phyloP scores from a whole-genome alignment of 1,284 basidiomycete species.

The Chondrostereum purpureum region DNA sequence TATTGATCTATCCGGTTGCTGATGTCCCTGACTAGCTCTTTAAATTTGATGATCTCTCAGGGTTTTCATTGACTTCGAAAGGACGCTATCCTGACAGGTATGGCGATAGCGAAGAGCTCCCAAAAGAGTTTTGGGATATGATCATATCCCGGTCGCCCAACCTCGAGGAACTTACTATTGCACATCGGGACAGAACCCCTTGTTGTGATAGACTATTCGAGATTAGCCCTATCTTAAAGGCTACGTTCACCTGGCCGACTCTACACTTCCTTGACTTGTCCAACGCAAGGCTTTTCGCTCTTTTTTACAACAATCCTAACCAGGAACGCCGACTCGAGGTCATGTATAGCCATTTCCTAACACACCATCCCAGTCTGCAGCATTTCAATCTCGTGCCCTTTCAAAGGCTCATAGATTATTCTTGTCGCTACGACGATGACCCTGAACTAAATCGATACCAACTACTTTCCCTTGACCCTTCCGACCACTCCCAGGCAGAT shows the following conservation, averaged over 20 bases:
- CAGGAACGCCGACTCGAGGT: background rate
- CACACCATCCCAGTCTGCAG: background rate
- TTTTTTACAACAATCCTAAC: background rate
- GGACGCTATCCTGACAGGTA: slow-evolving; percentile 29
- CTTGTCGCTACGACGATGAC: background rate
- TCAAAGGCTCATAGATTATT: background rate
- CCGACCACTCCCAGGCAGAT: background rate
- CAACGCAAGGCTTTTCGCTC: background rate
- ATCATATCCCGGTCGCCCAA: slow-evolving; percentile 31
- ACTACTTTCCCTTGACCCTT: background rate
- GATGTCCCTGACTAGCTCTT: slow-evolving; percentile 24
- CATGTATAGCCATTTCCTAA: background rate
- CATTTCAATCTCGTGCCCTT: background rate
- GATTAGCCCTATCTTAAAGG: background rate
- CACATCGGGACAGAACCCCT: background rate
- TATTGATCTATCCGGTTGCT: background rate
- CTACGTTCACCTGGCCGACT: background rate
- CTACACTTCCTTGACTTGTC: background rate
- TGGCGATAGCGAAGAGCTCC: slow-evolving; percentile 26
- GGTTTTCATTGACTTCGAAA: slow-evolving; percentile 38
- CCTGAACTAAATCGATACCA: background rate
- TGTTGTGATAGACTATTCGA: background rate
- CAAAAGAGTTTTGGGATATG: slow-evolving; percentile 36
- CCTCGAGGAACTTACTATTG: slow-evolving; percentile 36
- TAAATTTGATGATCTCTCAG: slow-evolving; percentile 31